Evolutionary conservation across 2,329 filamentous ascomycete species (phyloP), one percentile per base, ranked within the genome.

Genomic region (Amylocarpus encephaloides): DNA sequence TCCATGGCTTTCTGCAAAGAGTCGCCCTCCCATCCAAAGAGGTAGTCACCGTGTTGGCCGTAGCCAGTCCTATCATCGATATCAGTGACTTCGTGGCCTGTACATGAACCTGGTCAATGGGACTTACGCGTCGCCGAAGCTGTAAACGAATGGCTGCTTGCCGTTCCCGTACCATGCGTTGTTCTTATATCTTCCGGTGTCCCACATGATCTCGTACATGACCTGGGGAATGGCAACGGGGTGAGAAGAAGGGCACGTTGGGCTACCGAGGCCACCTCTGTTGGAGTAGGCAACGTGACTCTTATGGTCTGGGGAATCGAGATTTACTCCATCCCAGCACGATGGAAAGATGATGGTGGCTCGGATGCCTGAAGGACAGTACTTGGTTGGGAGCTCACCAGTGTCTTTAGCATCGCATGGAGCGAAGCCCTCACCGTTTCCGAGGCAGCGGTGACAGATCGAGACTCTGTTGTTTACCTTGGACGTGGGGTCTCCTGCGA

Each of bases 281-380:
- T 62, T 64, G 2, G 76, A 77, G 52, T 79, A 80, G 0, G 71
- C 67, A 63, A 82, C 73, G 58, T 83, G 80, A 49, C 66, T 75
- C 59, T 72, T 74, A 64, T 82, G 78, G 63, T 81, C 71, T 1
- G 68, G 46, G 3, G 71, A 71, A 60, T 82, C 78, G 30, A 79
- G 60, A 54, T 80, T 73, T 43, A 69, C 67, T 35, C 80, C 80
- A 53, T 84, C 72, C 80, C 80, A 84, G 70, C 80, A 83, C 2
- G 73, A 73, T 1, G 78, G 79, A 64, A 82, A 82, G 61, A 73
- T 75, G 19, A 81, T 68, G 57, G 81, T 74, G 10, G 74, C 69
- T 32, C 78, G 73, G 22, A 74, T 68, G 43, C 78, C 71, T 19
- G 71, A 64, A 9, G 72, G 70, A 60, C 81, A 83, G 52, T 74